Evolutionary conservation across 768 basidiomycete species (phyloP), one percentile per base, ranked within the genome.

Genomic region (Hericium erinaceus): DNA sequence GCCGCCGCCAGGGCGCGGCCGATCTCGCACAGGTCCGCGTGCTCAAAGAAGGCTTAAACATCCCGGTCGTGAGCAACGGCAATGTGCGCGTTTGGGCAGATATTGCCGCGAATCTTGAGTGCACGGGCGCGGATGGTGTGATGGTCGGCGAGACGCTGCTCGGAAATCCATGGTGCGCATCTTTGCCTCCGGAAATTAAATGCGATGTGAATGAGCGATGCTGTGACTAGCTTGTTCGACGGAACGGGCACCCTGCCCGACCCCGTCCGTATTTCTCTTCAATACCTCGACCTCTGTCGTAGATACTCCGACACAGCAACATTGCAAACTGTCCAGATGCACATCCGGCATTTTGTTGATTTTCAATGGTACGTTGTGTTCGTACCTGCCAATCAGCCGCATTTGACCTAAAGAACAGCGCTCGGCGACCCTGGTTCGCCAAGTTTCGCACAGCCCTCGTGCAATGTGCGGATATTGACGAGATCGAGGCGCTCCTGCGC

Each of bases 141-240:
- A 92, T 92, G 89, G 85, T 90, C 1, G 89, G 86, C 9, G 89
- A 91, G 66, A 79, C 81, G n/a, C 69, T 91, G 38, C 73, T 89
- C 4, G 80, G 79, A 16, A 89, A 92, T 69, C 87, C 88, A 37
- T 83, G 80, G 89, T 89, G 59, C 39, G 76, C 68, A 24, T 15
- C 6, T 11, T 18, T 1, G 15, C 15, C 49, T 20, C 28, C 15
- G 8, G 3, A 33, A 9, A 33, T 33, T 2, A 33, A 33, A 33
- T 33, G 24, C 24, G 24, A 90, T 69, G 85, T 87, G 39, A 33
- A 6, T 9, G 28, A 33, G 28, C 3, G 28, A 1, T 33, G 3
- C n/a, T n/a, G n/a, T 83, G 80, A 87, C 6, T n/a, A 55, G 20
- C n/a, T 55, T 24, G 75, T 67, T 26, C 28, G 41, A 33, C 2